These are phyloP conservation scores for Puccinia brachypodii DNA, from an alignment of 1,284 basidiomycete genomes.

Conservation along the genomic window DNA sequence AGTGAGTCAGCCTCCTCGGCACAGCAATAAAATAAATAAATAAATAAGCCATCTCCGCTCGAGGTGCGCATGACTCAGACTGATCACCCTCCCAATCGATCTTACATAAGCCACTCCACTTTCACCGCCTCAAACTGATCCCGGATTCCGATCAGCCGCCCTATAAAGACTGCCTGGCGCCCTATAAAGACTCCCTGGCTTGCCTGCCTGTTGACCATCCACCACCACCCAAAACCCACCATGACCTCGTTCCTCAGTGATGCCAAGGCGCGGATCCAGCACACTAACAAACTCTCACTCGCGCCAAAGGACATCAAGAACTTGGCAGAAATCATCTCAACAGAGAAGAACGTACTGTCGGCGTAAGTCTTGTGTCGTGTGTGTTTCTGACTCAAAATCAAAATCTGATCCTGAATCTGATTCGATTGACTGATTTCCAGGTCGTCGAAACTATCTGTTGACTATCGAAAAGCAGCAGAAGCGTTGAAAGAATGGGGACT, in stretches of 20 bases:
- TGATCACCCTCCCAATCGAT: no score
- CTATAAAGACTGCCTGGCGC: no score
- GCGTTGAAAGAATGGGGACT: conserved; percentile 54
- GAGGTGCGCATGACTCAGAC: no score
- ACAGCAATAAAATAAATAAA: no score
- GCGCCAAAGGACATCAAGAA: conserved; percentile 53
- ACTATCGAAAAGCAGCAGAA: conserved; percentile 51
- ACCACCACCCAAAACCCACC: not conserved
- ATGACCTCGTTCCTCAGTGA: conserved; percentile 45
- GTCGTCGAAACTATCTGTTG: conserved; percentile 49
- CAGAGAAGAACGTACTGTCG: conserved; percentile 52
- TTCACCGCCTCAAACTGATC: no score
- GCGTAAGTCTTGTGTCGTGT: conserved; percentile 49
- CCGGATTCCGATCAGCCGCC: no score
- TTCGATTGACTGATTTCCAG: conserved; percentile 30
- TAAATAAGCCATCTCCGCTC: no score
- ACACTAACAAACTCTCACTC: conserved; percentile 48
- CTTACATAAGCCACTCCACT: no score
- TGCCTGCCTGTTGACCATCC: not conserved
- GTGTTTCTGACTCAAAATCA: not conserved
- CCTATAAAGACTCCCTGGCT: no score
- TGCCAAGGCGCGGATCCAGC: conserved; percentile 31
- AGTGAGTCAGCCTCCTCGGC: no score
- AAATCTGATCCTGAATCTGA: not conserved
- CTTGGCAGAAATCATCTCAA: conserved; percentile 52